phyloP scores from a whole-genome alignment of 2,329 filamentous ascomycete species.

The Phialophora chinensis region DNA sequence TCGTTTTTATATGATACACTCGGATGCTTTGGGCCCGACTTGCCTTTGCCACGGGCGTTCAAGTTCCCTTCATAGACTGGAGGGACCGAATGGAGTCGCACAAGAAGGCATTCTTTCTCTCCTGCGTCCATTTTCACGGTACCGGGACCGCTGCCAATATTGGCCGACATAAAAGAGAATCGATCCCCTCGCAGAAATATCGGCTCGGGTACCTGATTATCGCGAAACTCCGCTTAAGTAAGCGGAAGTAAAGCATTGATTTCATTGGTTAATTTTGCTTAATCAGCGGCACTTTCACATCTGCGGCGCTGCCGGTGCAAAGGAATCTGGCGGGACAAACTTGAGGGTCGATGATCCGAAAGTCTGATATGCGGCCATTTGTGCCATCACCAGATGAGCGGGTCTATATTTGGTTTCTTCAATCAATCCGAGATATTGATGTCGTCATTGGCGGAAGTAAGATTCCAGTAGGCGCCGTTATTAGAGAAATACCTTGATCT shows the following conservation, averaged over 20 bases:
- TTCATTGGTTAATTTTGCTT: neutral
- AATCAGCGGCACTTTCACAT: conserved; percentile 14
- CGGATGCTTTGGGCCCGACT: conserved; percentile 1
- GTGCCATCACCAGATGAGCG: neutral
- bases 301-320: neutral
- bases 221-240: conserved; percentile 1
- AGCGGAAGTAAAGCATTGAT: conserved; percentile 1
- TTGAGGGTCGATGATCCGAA: neutral
- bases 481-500: neutral
- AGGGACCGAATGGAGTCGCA: neutral
- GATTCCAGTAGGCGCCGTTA: neutral
- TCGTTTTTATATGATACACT: neutral
- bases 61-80: neutral
- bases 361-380: neutral
- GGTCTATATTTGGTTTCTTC: neutral
- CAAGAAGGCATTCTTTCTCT: neutral
- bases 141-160: neutral
- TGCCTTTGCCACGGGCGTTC: neutral
- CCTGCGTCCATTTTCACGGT: neutral
- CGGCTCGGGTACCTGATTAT: neutral
- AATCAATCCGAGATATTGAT: neutral
- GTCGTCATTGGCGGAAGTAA: neutral
- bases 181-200: neutral
- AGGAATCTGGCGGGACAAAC: neutral
- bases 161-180: neutral